phyloP scores from a whole-genome alignment of 306 rosid genomes.

The Phaseolus lunatus region DNA sequence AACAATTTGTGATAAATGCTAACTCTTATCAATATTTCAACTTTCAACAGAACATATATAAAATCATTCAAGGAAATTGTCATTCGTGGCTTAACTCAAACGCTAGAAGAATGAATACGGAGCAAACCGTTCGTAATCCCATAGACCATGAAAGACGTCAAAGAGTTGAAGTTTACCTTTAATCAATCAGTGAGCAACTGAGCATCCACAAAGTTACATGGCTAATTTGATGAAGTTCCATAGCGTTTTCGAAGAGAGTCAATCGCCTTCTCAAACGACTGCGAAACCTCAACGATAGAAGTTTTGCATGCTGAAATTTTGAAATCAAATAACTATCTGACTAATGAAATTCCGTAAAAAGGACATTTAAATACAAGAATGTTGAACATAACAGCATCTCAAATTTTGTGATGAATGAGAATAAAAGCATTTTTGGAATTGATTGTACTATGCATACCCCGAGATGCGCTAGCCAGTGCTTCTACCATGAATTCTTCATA shows the following conservation, averaged over 20 bases:
- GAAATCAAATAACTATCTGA: constrained; percentile 21
- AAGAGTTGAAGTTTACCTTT: constrained; percentile 46
- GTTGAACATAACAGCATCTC: neutral
- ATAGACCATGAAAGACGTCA: constrained; percentile 24
- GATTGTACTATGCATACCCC: constrained; percentile 57
- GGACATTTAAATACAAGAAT: no score
- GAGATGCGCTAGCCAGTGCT: constrained; percentile 73
- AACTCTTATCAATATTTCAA: constrained; percentile 33
- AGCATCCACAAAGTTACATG: constrained; percentile 32
- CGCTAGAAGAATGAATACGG: neutral
- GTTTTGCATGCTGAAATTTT: constrained; percentile 74
- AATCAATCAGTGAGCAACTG: constrained; percentile 18
- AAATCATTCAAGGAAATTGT: constrained; percentile 18
- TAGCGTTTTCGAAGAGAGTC: constrained; percentile 69
- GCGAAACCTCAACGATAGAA: constrained; percentile 70
- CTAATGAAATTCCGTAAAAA: neutral
- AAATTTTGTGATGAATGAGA: neutral
- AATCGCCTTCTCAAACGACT: constrained; percentile 74
- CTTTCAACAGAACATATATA: constrained; percentile 13
- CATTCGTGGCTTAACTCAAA: constrained; percentile 10
- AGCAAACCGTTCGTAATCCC: constrained; percentile 1
- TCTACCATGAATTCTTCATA: constrained; percentile 78
- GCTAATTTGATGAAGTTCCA: constrained; percentile 68
- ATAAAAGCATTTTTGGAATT: neutral
- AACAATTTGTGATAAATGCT: neutral